Evolutionary conservation across 208 protist genomes (phyloP).

Genomic region (Crithidia expoeki): DNA sequence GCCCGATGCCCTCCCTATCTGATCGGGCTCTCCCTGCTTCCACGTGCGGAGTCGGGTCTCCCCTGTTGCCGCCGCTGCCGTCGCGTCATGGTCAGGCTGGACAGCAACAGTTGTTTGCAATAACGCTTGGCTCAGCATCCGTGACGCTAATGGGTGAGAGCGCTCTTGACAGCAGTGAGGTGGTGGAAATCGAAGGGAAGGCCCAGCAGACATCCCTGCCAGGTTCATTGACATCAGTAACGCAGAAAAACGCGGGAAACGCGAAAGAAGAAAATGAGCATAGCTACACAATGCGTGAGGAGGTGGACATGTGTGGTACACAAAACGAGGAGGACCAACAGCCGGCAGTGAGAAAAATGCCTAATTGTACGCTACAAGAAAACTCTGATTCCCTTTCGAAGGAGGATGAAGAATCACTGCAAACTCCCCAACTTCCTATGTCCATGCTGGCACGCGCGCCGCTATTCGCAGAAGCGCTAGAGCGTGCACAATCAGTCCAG

Average conservation of each 20-base stretch:
- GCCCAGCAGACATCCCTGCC: too few relatives aligned
- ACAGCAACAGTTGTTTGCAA: neutral
- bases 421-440: neutral
- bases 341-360: neutral
- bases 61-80: neutral
- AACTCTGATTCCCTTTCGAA: neutral
- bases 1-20: constrained; percentile 11
- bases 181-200: neutral
- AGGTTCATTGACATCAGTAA: too few relatives aligned
- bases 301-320: neutral
- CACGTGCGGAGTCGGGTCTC: constrained; percentile 7
- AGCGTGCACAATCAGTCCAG: neutral
- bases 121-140: neutral
- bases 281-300: neutral
- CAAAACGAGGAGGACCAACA: neutral
- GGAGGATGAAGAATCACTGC: neutral
- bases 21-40: constrained; percentile 8
- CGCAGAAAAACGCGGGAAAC: neutral
- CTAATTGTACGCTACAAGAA: neutral
- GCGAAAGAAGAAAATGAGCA: neutral
- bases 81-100: neutral
- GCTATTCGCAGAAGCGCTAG: neutral
- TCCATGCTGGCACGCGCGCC: neutral
- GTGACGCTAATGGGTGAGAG: neutral
- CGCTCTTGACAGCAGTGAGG: neutral